These are phyloP conservation scores for Oryza meridionalis DNA, from an alignment of 176 grass and related monocot genomes.

Conservation along the genomic window DNA sequence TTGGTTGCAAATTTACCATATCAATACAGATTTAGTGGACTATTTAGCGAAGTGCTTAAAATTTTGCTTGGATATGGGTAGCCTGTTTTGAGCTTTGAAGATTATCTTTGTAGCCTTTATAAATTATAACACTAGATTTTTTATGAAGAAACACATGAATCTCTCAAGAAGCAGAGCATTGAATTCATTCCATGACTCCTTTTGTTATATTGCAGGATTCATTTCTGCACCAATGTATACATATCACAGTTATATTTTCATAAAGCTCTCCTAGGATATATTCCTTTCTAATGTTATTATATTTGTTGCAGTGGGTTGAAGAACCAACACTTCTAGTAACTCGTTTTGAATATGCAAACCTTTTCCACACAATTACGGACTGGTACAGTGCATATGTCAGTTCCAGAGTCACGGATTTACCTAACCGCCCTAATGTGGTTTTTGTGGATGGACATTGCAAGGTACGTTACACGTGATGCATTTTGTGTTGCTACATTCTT, in stretches of 20 bases:
- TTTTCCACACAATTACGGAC: constrained; percentile 99
- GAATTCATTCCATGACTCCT: constrained; percentile 4
- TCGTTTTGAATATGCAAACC: constrained; percentile 95
- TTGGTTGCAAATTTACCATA: neutral
- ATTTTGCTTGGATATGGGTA: neutral
- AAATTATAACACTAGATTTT: neutral
- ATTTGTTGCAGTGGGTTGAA: constrained; percentile 81
- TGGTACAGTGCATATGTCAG: constrained; percentile 99
- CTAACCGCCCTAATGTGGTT: constrained; percentile 73
- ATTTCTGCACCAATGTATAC: neutral
- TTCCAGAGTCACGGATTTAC: constrained; percentile 73
- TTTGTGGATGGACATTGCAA: constrained; percentile 98
- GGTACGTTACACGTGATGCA: constrained; percentile 45
- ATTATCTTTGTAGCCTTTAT: neutral
- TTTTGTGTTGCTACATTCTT: constrained; percentile 7
- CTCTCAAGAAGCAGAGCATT: constrained; percentile 19
- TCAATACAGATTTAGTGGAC: neutral
- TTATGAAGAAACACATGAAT: constrained; percentile 4
- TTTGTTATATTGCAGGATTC: constrained; percentile 18
- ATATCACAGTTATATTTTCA: neutral
- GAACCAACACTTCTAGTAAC: constrained; percentile 91
- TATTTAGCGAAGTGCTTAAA: neutral
- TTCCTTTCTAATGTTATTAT: constrained; percentile 38
- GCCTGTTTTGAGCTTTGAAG: neutral
- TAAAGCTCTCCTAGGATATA: neutral